Percentiles rank a stretch among this genome's conserved stretches.
Evolutionary conservation across 2,329 filamentous ascomycete genomes (phyloP).

Genomic region (Xylariaceae sp.): DNA sequence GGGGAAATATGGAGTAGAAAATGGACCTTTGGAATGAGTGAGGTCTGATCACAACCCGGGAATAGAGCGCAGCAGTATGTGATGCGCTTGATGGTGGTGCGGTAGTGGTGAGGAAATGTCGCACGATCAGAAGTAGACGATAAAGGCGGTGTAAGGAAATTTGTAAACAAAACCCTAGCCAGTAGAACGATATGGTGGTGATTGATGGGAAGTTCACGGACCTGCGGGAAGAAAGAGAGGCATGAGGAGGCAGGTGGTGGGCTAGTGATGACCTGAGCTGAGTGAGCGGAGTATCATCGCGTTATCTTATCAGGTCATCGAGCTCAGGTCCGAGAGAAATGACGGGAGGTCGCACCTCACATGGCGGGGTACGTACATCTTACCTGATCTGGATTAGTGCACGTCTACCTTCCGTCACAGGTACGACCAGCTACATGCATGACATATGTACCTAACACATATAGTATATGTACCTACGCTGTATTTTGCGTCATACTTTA

Average conservation of each 20-base stretch:
- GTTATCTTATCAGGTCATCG: not conserved
- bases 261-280: not conserved
- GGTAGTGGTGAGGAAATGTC: not conserved
- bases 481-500: too few relatives aligned
- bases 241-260: not conserved
- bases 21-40: not conserved
- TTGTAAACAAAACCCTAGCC: slow-evolving; percentile 1
- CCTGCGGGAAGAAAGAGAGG: not conserved
- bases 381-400: not conserved
- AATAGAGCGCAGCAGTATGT: not conserved
- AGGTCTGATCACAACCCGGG: not conserved
- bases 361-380: not conserved
- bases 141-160: slow-evolving; percentile 1
- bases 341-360: not conserved
- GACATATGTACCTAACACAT: too few relatives aligned
- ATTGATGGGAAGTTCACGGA: not conserved
- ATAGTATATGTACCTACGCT: too few relatives aligned
- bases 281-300: not conserved
- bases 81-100: not conserved
- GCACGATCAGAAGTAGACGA: not conserved
- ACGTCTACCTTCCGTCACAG: too few relatives aligned
- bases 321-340: not conserved
- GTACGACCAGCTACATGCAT: too few relatives aligned
- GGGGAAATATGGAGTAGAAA: not conserved
- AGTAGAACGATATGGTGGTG: not conserved